phyloP scores from a whole-genome alignment of 306 rosid genomes.

The Rosa persica region DNA sequence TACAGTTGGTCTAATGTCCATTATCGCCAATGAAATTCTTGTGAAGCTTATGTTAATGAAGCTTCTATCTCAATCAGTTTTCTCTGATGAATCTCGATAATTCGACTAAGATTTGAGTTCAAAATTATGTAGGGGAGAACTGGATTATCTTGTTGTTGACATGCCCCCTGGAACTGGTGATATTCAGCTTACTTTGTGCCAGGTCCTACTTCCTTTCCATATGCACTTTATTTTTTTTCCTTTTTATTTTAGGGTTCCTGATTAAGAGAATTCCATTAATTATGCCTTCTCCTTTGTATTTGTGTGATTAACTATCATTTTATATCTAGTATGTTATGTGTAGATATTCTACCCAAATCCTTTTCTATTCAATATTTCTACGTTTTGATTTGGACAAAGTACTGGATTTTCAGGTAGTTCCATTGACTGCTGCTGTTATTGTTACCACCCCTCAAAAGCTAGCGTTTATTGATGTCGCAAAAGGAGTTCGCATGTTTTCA shows the following conservation, averaged over 20 bases:
- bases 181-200: conserved; percentile 96
- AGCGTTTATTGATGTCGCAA: conserved; percentile 94
- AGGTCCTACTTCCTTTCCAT: conserved; percentile 46
- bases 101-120: conserved; percentile 3
- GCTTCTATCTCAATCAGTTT: neutral
- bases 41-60: neutral
- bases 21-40: neutral
- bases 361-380: conserved; percentile 11
- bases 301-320: conserved; percentile 11
- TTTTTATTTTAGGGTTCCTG: neutral
- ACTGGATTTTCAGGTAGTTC: conserved; percentile 61
- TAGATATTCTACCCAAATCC: neutral
- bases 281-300: neutral
- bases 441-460: conserved; percentile 98
- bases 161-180: conserved; percentile 99
- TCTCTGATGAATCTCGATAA: neutral
- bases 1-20: neutral
- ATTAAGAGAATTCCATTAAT: neutral
- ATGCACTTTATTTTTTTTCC: neutral
- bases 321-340: neutral
- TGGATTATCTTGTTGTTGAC: conserved; percentile 92
- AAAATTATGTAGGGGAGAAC: conserved; percentile 75
- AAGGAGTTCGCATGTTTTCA: conserved; percentile 99
- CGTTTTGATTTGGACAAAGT: conserved; percentile 30
- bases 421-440: conserved; percentile 93